Evolutionary conservation across 23 red algal species (phyloP).

Genomic region (Gracilariopsis chorda): DNA sequence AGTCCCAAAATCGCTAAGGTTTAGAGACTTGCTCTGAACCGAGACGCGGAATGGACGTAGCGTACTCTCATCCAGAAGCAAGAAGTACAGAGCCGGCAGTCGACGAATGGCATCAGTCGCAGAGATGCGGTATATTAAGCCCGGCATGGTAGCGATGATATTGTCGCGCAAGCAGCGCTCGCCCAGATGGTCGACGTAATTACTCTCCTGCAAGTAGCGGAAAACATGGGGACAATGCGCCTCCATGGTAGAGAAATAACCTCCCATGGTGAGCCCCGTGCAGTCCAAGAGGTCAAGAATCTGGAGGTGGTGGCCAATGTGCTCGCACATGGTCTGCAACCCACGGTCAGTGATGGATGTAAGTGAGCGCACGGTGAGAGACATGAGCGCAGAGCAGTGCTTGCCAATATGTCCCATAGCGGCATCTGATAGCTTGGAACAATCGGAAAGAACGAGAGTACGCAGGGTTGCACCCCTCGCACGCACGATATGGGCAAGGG

Average conservation of each 20-base stretch:
- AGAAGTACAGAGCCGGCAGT: slow-evolving; percentile 50
- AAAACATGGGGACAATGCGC: slow-evolving; percentile 54
- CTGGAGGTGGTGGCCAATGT: slow-evolving; percentile 21
- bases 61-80: slow-evolving; percentile 63
- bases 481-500: slow-evolving; percentile 22
- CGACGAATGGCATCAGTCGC: slow-evolving; percentile 57
- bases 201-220: slow-evolving; percentile 49
- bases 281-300: slow-evolving; percentile 63
- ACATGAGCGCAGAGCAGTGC: slow-evolving; percentile 33
- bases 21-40: slow-evolving; percentile 59
- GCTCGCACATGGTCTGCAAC: slow-evolving; percentile 28
- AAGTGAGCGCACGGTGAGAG: slow-evolving; percentile 44
- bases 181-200: slow-evolving; percentile 37
- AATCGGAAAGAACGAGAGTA: slow-evolving; percentile 40
- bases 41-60: slow-evolving; percentile 53
- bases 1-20: slow-evolving; percentile 64
- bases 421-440: slow-evolving; percentile 21
- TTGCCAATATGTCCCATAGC: slow-evolving; percentile 9
- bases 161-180: slow-evolving; percentile 50
- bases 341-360: slow-evolving; percentile 33
- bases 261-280: slow-evolving; percentile 45
- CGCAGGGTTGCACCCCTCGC: slow-evolving; percentile 2
- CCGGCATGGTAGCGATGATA: slow-evolving; percentile 69
- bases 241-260: slow-evolving; percentile 54
- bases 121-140: slow-evolving; percentile 58